Base-by-base conservation (phyloP, 306 rosid species). In the Citrullus colocynthis region DNA sequence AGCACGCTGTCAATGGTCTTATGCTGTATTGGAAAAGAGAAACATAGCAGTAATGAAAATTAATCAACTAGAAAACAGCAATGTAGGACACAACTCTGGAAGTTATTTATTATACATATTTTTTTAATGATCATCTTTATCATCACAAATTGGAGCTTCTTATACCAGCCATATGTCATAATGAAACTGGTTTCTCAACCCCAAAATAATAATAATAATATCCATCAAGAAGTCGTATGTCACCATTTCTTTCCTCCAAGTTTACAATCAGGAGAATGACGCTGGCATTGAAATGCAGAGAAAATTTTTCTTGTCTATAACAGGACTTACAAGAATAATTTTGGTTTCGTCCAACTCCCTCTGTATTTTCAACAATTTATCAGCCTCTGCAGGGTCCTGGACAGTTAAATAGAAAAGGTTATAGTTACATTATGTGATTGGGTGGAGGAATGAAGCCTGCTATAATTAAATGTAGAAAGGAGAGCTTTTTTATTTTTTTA, bases 331-430 rank as follows among this genome's bases (percentile, higher is more conserved):
- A 42, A 95, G 99, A 76, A 95, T 95, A 81, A 95, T 95, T 86
- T 95, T 94, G 64, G 98, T 94, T 87, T 94, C 98, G 85, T 94
- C 98, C 88, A 94, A 87, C 83, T 94, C 98, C 87, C 93, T 84
- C 90, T 94, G 97, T 79, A 94, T 92, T 87, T 76, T 94, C 91
- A 94, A 62, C 87, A 94, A 87, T 89, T 92, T 94, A 84, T 94
- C 98, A 76, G 98, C 98, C 83, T 94, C 98, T 15, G 96, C 95
- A 80, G 98, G 98, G 67, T 92, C 97, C 97, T 94, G 93, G 74
- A 77, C 55, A 64, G 61, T 59, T 30, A 69, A 67, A 45, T 84
- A 9, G 67, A 42, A 74, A 72, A 63, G 1, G 12, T 36, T 36
- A 30, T 15, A 34, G 34, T 16, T 6, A 63, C 36, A 78, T 61